phyloP scores from a whole-genome alignment of 441 rosid species.

The Populus hybrid region DNA sequence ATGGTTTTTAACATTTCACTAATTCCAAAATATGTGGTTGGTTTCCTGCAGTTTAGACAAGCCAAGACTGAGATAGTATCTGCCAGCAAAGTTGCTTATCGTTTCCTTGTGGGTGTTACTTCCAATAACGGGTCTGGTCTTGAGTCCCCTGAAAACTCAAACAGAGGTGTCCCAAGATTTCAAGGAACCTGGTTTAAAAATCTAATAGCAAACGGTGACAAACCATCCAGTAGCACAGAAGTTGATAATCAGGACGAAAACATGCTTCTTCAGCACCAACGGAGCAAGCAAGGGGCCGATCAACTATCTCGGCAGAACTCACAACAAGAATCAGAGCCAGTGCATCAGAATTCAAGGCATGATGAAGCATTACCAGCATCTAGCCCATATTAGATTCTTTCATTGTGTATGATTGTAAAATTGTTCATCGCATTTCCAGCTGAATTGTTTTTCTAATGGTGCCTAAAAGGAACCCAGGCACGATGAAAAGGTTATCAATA shows the following conservation, averaged over 20 bases:
- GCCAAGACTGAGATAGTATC: slow-evolving; percentile 93
- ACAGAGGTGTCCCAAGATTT: slow-evolving; percentile 53
- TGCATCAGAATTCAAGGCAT: slow-evolving; percentile 17
- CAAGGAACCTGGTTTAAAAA: slow-evolving; percentile 87
- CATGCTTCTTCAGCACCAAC: slow-evolving; percentile 21
- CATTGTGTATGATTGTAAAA: slow-evolving; percentile 43
- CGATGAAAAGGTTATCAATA: slow-evolving; percentile 6
- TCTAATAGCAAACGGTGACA: slow-evolving; percentile 58
- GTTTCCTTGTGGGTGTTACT: slow-evolving; percentile 63
- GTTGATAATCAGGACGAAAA: slow-evolving; percentile 30
- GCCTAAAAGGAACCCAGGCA: background rate
- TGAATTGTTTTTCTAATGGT: slow-evolving; percentile 1
- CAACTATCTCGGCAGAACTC: slow-evolving; percentile 19
- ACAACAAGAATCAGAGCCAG: slow-evolving; percentile 14
- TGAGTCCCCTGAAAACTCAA: slow-evolving; percentile 56
- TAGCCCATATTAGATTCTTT: slow-evolving; percentile 15
- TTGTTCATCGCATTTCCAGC: slow-evolving; percentile 15
- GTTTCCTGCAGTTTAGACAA: slow-evolving; percentile 71
- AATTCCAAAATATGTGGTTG: background rate
- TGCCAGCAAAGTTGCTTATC: slow-evolving; percentile 97
- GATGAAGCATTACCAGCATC: slow-evolving; percentile 18
- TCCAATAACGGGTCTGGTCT: slow-evolving; percentile 38
- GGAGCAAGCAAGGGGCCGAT: slow-evolving; percentile 17
- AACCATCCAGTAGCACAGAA: slow-evolving; percentile 68
- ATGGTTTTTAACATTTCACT: background rate